Evolutionary conservation across 352 stramenopile species (phyloP).

Genomic region (Phytopythium helicoides): DNA sequence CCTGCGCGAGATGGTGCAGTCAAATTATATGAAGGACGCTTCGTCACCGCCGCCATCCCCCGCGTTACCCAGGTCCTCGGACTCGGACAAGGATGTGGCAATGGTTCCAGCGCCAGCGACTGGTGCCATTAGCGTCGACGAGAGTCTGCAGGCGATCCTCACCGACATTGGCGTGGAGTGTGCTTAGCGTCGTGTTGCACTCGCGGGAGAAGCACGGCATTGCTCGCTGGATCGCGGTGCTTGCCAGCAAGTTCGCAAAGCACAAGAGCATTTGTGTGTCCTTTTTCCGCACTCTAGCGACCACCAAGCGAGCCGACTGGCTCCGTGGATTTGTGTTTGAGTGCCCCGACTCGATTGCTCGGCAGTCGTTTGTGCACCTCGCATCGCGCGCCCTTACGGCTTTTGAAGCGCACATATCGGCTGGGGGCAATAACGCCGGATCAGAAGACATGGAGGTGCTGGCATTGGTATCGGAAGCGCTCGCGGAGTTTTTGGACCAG

Average conservation of each 20-base stretch:
- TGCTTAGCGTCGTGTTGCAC: conserved; percentile 88
- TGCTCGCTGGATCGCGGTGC: conserved; percentile 74
- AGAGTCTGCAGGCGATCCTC: conserved; percentile 64
- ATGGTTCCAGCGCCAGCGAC: conserved; percentile 20
- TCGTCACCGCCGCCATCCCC: conserved; percentile 13
- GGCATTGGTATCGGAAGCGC: conserved; percentile 13
- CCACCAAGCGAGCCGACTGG: conserved; percentile 57
- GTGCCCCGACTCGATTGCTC: conserved; percentile 80
- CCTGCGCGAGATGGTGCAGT: conserved; percentile 86
- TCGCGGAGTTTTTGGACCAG: conserved; percentile 58
- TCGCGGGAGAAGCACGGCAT: conserved; percentile 87
- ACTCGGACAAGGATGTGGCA: background rate
- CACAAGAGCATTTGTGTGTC: conserved; percentile 66
- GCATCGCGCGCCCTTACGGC: conserved; percentile 67
- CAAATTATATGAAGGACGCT: conserved; percentile 70
- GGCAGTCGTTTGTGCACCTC: conserved; percentile 85
- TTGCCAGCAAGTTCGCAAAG: conserved; percentile 68
- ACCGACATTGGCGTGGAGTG: conserved; percentile 82
- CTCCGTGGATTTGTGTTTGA: conserved; percentile 76
- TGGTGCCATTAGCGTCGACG: conserved; percentile 24
- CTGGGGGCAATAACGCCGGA: background rate
- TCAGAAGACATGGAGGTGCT: conserved; percentile 15
- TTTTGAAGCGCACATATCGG: conserved; percentile 58
- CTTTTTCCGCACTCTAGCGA: conserved; percentile 64
- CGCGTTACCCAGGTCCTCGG: conserved; percentile 6